Evolutionary conservation across 306 rosid genomes (phyloP).

Genomic region (Rubus parviflorus): DNA sequence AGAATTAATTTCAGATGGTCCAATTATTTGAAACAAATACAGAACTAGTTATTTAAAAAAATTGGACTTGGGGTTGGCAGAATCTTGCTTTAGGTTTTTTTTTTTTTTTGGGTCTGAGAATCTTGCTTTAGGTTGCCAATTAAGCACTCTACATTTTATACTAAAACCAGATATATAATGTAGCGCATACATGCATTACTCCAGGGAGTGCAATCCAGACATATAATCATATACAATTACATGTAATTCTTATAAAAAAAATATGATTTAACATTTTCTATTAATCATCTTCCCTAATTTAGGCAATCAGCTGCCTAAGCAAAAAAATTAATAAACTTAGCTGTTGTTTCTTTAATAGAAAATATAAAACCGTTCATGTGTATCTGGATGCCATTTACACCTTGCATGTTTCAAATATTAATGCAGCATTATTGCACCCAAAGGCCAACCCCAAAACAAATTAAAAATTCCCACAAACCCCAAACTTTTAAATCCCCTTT

Average conservation of each 20-base stretch:
- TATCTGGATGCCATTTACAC: conserved; percentile 40
- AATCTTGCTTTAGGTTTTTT: background rate
- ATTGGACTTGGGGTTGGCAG: background rate
- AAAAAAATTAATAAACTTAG: background rate
- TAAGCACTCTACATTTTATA: background rate
- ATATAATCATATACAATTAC: background rate
- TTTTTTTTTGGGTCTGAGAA: background rate
- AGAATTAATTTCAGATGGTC: background rate
- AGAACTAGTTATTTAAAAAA: background rate
- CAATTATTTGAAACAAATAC: background rate
- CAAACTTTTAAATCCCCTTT: conserved; percentile 7
- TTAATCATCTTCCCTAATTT: conserved; percentile 2
- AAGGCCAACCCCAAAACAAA: conserved; percentile 35
- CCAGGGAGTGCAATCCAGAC: background rate
- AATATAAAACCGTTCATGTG: conserved; percentile 39
- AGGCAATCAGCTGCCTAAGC: background rate
- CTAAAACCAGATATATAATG: background rate
- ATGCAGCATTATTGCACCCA: conserved; percentile 45
- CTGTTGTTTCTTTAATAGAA: conserved; percentile 19
- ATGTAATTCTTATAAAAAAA: background rate
- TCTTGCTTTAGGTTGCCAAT: background rate
- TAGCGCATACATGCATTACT: background rate
- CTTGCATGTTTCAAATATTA: conserved; percentile 41
- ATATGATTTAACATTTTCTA: background rate
- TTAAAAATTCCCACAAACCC: conserved; percentile 28